Evolutionary conservation across 441 rosid species (phyloP).

Genomic region (Gossypium schwendimanii): DNA sequence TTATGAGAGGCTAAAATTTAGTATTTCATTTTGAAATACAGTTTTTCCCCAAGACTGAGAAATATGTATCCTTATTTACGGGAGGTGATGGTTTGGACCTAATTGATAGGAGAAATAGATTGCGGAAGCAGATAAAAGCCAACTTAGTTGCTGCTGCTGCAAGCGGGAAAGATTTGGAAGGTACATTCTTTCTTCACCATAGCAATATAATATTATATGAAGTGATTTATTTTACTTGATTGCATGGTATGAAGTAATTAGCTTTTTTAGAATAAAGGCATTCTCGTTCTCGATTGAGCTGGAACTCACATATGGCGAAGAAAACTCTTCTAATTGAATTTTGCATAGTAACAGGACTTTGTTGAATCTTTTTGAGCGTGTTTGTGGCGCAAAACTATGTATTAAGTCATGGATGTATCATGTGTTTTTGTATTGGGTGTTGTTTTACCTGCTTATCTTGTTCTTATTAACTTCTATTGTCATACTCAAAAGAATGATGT

Average conservation of each 20-base stretch:
- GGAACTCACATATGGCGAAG: neutral
- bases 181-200: constrained; percentile 24
- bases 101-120: constrained; percentile 66
- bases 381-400: neutral
- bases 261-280: neutral
- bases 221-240: neutral
- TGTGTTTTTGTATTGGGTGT: neutral
- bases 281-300: neutral
- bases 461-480: neutral
- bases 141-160: constrained; percentile 88
- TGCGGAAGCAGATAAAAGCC: constrained; percentile 90
- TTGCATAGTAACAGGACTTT: neutral
- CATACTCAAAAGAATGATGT: neutral
- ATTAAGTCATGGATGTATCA: neutral
- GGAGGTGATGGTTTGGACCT: constrained; percentile 64
- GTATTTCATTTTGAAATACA: constrained; percentile 24
- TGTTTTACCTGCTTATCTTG: constrained; percentile 4
- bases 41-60: constrained; percentile 97
- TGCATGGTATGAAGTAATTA: neutral
- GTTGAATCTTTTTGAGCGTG: neutral
- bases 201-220: neutral
- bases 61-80: constrained; percentile 78
- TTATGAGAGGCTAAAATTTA: neutral
- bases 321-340: neutral
- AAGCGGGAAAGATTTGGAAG: constrained; percentile 95